These are phyloP conservation scores for Suillus luteus DNA, from an alignment of 768 basidiomycete species.

Conservation along the genomic window DNA sequence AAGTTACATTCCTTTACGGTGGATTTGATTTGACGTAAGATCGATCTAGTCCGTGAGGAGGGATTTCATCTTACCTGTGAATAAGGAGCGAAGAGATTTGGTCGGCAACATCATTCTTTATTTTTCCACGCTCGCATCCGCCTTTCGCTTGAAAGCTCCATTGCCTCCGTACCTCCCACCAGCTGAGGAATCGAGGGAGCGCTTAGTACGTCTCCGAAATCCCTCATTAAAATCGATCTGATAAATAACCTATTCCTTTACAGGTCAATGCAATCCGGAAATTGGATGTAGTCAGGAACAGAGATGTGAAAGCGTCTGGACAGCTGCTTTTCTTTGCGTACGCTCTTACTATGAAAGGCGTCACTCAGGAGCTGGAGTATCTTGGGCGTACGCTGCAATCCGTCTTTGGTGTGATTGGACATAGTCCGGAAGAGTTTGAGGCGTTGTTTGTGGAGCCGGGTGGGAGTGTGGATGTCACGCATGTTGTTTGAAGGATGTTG, in stretches of 20 bases:
- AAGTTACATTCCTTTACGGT: constrained; percentile 27
- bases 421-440: constrained; percentile 81
- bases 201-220: constrained; percentile 54
- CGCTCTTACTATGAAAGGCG: constrained; percentile 90
- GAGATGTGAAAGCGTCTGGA: constrained; percentile 77
- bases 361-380: constrained; percentile 84
- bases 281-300: constrained; percentile 85
- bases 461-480: constrained; percentile 9
- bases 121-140: constrained; percentile 77
- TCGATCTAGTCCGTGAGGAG: constrained; percentile 65
- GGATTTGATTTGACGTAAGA: constrained; percentile 3
- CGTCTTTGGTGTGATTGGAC: constrained; percentile 91
- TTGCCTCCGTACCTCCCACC: constrained; percentile 97
- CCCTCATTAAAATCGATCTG: background rate
- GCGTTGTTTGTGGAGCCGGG: constrained; percentile 54
- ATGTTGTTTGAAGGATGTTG: constrained; percentile 13
- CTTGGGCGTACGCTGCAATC: constrained; percentile 82
- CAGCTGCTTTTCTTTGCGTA: constrained; percentile 95
- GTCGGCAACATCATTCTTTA: constrained; percentile 93
- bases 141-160: constrained; percentile 84
- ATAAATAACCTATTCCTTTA: constrained; percentile 3
- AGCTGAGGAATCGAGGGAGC: constrained; percentile 79
- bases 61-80: constrained; percentile 92
- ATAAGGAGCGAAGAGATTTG: constrained; percentile 88
- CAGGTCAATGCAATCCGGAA: constrained; percentile 82